Conservation (phyloP, 306 rosid species). For the Dryas alaskensis region DNA sequence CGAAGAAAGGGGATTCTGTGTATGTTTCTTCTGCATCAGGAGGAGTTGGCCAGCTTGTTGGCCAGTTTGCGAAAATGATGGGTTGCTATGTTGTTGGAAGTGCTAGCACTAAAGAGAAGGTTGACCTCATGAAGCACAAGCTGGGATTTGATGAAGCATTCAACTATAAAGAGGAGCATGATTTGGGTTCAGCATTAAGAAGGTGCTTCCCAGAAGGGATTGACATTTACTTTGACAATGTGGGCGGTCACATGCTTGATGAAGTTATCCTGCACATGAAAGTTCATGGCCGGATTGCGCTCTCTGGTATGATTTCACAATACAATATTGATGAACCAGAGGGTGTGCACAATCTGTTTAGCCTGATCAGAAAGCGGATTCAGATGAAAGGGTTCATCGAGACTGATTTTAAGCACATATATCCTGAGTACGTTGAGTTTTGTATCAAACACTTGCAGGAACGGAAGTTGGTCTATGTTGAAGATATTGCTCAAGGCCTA, state of each 20-base stretch:
- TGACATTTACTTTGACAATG: neutral
- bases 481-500: neutral
- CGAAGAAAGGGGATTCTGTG: neutral
- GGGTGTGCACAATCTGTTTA: neutral
- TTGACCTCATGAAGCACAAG: neutral
- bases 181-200: neutral
- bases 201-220: neutral
- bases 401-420: neutral
- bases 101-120: neutral
- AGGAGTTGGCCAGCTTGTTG: neutral
- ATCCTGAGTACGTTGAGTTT: neutral
- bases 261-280: neutral
- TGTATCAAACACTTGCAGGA: neutral
- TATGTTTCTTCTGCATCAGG: neutral
- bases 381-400: neutral
- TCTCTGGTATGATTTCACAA: neutral
- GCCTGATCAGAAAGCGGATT: neutral
- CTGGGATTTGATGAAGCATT: neutral
- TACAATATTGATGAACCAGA: neutral
- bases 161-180: neutral
- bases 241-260: neutral
- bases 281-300: neutral
- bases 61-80: neutral
- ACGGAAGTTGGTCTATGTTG: neutral
- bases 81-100: slow-evolving; percentile 4